Conservation (phyloP, 2,329 filamentous ascomycete genomes). For the Verticillium nonalfalfae region DNA sequence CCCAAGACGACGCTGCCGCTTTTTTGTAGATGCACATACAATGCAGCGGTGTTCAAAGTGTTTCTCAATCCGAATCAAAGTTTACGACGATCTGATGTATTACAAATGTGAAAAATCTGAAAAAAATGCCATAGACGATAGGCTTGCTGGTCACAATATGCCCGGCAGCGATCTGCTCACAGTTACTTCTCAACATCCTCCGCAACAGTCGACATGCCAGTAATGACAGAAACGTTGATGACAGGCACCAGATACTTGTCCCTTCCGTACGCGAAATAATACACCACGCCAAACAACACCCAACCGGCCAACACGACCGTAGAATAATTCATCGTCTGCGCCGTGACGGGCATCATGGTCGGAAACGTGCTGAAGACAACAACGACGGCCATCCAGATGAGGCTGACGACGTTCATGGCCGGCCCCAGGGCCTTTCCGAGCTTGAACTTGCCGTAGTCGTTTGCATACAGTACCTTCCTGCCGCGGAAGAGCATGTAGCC, state of each 20-base stretch:
- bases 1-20: too few species aligned
- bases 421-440: constrained; percentile 25
- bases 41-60: too few species aligned
- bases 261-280: constrained; percentile 19
- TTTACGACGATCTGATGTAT: background rate
- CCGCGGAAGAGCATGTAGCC: constrained; percentile 27
- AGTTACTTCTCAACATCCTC: background rate
- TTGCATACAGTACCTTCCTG: constrained; percentile 13
- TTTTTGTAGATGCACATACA: too few species aligned
- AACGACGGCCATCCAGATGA: constrained; percentile 35
- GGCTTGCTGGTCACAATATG: background rate
- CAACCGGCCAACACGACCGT: constrained; percentile 34
- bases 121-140: too few species aligned
- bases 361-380: constrained; percentile 40
- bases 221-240: constrained; percentile 2
- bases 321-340: constrained; percentile 40
- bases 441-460: constrained; percentile 16
- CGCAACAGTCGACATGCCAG: constrained; percentile 3
- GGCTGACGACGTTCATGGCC: constrained; percentile 29
- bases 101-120: background rate
- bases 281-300: constrained; percentile 24
- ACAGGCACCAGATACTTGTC: constrained; percentile 19
- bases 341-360: constrained; percentile 27
- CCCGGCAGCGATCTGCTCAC: background rate
- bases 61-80: too few species aligned